A percentile compares a stretch with the other conserved stretches of the same genome.
Evolutionary conservation across 2,329 filamentous ascomycete species (phyloP).

Genomic region (Dactylellina haptotyla): DNA sequence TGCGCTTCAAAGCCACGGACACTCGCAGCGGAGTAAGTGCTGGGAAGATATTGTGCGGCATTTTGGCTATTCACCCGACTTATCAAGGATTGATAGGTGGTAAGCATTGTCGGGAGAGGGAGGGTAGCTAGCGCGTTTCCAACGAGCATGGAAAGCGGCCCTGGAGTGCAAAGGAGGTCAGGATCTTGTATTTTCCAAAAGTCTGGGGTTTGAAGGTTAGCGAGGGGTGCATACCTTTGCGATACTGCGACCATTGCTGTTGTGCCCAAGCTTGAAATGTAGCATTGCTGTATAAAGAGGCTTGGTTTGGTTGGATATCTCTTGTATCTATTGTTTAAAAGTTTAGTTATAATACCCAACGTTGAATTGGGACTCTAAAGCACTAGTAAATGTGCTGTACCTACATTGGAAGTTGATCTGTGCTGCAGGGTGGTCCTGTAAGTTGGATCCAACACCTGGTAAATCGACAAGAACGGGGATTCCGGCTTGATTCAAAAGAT

Average conservation of each 20-base stretch:
- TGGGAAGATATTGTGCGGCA: slow-evolving; percentile 60
- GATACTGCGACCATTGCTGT: slow-evolving; percentile 44
- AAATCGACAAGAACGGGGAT: slow-evolving; percentile 64
- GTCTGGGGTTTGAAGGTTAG: neutral
- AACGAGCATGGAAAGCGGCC: slow-evolving; percentile 60
- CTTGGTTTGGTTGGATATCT: slow-evolving; percentile 47
- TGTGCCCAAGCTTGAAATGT: slow-evolving; percentile 48
- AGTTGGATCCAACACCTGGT: slow-evolving; percentile 66
- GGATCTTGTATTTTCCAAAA: neutral
- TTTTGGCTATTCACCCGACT: slow-evolving; percentile 58
- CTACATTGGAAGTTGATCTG: slow-evolving; percentile 48
- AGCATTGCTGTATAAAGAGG: slow-evolving; percentile 28
- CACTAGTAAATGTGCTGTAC: too few relatives aligned
- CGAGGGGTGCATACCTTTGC: slow-evolving; percentile 35
- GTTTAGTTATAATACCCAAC: neutral
- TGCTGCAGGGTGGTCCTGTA: slow-evolving; percentile 62
- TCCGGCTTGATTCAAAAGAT: slow-evolving; percentile 60
- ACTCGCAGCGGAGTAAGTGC: slow-evolving; percentile 60
- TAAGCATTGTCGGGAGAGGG: slow-evolving; percentile 60
- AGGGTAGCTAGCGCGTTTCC: slow-evolving; percentile 61
- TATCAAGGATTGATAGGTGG: slow-evolving; percentile 34
- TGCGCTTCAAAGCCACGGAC: slow-evolving; percentile 62
- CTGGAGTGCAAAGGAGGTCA: slow-evolving; percentile 14
- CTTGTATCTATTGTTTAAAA: slow-evolving; percentile 17
- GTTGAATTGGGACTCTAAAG: too few relatives aligned